phyloP scores from a whole-genome alignment of 495 filamentous ascomycete genomes.

The Penicillium cosmopolitanum region DNA sequence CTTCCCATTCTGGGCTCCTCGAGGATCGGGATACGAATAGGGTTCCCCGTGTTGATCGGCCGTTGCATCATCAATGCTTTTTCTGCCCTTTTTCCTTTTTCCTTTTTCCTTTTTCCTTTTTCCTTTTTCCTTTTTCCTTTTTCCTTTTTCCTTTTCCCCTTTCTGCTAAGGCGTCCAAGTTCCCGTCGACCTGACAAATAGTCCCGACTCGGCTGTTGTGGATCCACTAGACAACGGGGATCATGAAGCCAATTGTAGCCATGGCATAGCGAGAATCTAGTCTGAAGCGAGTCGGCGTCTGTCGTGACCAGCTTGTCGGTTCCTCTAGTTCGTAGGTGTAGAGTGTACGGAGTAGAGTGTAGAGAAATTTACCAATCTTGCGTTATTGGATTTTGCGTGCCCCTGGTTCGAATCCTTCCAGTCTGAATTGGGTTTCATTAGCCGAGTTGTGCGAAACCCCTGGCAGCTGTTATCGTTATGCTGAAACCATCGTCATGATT shows the following conservation, averaged over 20 bases:
- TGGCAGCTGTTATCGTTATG: too few species aligned
- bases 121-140: not conserved
- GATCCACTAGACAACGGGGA: not conserved
- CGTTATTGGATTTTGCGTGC: too few species aligned
- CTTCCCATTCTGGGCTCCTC: not conserved
- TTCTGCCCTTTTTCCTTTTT: not conserved
- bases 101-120: not conserved
- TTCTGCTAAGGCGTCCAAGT: not conserved
- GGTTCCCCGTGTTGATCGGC: constrained; percentile 1
- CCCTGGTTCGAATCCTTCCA: too few species aligned
- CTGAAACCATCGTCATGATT: too few species aligned
- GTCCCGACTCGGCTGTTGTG: not conserved
- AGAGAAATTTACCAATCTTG: too few species aligned
- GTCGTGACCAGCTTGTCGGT: not conserved
- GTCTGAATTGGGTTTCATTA: too few species aligned
- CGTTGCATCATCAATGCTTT: not conserved
- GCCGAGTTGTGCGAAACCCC: too few species aligned
- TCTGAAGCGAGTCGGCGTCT: not conserved
- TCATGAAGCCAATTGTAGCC: not conserved
- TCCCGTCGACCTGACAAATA: too few species aligned
- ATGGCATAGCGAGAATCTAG: not conserved
- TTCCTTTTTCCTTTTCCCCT: not conserved
- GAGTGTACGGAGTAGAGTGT: too few species aligned
- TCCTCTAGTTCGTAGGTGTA: not conserved
- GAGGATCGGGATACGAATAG: not conserved